Evolutionary conservation across 257 asterid species (phyloP).

Genomic region (Fraxinus americana): DNA sequence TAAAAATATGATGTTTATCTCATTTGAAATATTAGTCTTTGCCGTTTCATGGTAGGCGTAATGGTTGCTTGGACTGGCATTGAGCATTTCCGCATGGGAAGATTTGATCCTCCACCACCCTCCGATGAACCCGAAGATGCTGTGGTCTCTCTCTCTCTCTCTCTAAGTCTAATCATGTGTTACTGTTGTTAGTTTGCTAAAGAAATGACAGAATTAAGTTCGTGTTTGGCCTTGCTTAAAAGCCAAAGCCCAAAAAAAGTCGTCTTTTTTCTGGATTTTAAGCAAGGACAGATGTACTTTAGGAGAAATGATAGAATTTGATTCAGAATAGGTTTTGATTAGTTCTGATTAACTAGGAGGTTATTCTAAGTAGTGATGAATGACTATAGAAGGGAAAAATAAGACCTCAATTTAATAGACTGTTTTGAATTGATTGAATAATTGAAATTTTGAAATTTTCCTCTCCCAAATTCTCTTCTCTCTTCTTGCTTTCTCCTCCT

Average conservation of each 20-base stretch:
- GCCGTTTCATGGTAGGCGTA: conserved; percentile 54
- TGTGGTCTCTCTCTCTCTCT: conserved; percentile 51
- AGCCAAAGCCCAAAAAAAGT: too few relatives aligned
- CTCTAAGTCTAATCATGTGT: neutral
- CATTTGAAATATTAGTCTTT: neutral
- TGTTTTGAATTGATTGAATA: too few relatives aligned
- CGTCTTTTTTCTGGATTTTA: too few relatives aligned
- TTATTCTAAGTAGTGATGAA: neutral
- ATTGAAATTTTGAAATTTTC: too few relatives aligned
- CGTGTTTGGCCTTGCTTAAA: neutral
- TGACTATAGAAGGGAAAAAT: neutral
- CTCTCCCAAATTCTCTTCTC: neutral
- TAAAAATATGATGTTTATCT: neutral
- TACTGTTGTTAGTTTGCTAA: neutral
- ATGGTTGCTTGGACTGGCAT: conserved; percentile 99
- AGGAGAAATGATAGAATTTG: neutral
- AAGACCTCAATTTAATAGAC: neutral
- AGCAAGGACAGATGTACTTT: neutral
- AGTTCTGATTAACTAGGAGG: neutral
- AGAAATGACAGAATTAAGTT: neutral
- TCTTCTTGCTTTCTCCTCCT: neutral
- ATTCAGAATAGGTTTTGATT: neutral
- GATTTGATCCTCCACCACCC: conserved; percentile 94
- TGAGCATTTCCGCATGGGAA: conserved; percentile 85
- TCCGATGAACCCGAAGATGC: conserved; percentile 89